Conservation (phyloP, 768 basidiomycete genomes). For the Tricholomella constricta region DNA sequence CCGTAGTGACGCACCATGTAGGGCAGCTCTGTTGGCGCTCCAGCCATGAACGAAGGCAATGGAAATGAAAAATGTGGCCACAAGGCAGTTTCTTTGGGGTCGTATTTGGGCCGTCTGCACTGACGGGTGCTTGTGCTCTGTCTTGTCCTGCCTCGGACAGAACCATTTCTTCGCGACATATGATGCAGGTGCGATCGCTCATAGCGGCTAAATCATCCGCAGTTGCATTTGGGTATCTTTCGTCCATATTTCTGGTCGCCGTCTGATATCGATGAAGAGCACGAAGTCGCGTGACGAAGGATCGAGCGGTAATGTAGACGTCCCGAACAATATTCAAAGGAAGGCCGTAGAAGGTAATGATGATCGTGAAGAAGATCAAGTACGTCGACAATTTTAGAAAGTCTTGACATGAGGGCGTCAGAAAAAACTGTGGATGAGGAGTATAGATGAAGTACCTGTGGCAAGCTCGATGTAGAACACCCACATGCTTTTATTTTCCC, state of each 20-base stretch:
- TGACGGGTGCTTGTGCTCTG: conserved; percentile 29
- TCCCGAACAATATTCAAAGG: conserved; percentile 97
- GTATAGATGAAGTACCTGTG: conserved; percentile 61
- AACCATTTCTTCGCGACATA: conserved; percentile 95
- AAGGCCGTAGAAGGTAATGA: conserved; percentile 91
- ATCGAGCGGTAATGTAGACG: conserved; percentile 93
- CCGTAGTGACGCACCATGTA: conserved; percentile 72
- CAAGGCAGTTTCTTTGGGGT: conserved; percentile 97
- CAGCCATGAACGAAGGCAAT: conserved; percentile 96
- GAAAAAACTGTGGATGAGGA: conserved; percentile 5
- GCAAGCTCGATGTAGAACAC: conserved; percentile 91
- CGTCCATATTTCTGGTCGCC: conserved; percentile 96
- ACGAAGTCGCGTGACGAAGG: conserved; percentile 84
- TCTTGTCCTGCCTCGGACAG: conserved; percentile 25
- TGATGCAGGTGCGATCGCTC: conserved; percentile 94
- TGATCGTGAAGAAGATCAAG: conserved; percentile 90
- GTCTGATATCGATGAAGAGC: conserved; percentile 91
- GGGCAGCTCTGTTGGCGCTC: conserved; percentile 99
- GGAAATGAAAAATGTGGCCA: conserved; percentile 97
- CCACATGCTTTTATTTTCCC: conserved; percentile 99
- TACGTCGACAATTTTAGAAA: conserved; percentile 93
- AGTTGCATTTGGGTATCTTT: conserved; percentile 91
- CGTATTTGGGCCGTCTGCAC: conserved; percentile 79
- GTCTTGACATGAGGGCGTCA: conserved; percentile 57
- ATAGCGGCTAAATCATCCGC: conserved; percentile 78